phyloP scores from a whole-genome alignment of 495 filamentous ascomycete genomes.

The Chaetomidium leptoderma region DNA sequence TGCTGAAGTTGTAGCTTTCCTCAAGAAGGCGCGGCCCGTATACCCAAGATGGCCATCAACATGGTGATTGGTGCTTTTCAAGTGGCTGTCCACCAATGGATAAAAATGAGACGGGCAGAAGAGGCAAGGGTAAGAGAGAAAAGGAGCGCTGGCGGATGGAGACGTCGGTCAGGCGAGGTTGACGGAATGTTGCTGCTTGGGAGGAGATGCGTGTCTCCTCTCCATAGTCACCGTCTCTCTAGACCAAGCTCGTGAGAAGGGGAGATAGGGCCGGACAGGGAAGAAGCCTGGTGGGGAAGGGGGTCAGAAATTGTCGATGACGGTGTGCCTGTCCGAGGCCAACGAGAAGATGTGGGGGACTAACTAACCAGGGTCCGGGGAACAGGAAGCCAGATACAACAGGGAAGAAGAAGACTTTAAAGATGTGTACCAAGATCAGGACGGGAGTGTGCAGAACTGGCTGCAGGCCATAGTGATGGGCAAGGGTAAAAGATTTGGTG shows the following conservation, averaged over 20 bases:
- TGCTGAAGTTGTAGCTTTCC: slow-evolving; percentile 22
- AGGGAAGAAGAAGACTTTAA: slow-evolving; percentile 21
- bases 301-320: slow-evolving; percentile 24
- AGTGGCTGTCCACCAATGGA: slow-evolving; percentile 40
- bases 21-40: slow-evolving; percentile 35
- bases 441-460: slow-evolving; percentile 25
- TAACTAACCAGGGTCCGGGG: slow-evolving; percentile 29
- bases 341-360: slow-evolving; percentile 28
- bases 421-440: slow-evolving; percentile 13
- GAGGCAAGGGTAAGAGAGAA: neutral
- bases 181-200: slow-evolving; percentile 33
- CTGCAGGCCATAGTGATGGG: slow-evolving; percentile 22
- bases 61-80: slow-evolving; percentile 43
- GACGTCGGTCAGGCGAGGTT: slow-evolving; percentile 39
- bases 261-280: slow-evolving; percentile 30
- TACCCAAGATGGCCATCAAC: slow-evolving; percentile 33
- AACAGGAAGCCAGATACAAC: slow-evolving; percentile 15
- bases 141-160: slow-evolving; percentile 35
- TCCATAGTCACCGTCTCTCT: slow-evolving; percentile 42
- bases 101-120: slow-evolving; percentile 30
- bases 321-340: slow-evolving; percentile 22
- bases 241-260: slow-evolving; percentile 30
- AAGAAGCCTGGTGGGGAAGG: slow-evolving; percentile 32
- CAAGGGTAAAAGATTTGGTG: slow-evolving; percentile 11
- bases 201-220: slow-evolving; percentile 32